Percentiles rank a stretch among this genome's conserved stretches.
Evolutionary conservation across 352 stramenopile genomes (phyloP).

Genomic region (Globisporangium alternatum): DNA sequence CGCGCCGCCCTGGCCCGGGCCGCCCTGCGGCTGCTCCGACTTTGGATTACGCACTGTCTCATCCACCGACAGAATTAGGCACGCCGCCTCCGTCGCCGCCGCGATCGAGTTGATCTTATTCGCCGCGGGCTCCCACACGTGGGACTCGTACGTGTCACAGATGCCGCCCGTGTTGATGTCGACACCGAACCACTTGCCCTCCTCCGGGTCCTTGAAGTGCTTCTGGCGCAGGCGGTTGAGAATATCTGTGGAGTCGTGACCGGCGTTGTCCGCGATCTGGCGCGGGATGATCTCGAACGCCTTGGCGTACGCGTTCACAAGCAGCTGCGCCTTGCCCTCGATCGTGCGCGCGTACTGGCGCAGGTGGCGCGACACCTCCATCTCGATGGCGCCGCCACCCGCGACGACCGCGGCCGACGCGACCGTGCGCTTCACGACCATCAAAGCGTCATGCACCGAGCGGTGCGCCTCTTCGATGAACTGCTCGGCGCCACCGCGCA

Average conservation of each 20-base stretch:
- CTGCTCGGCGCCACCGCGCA: conserved; percentile 96
- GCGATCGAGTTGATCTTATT: conserved; percentile 99
- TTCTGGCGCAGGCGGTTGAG: conserved; percentile 96
- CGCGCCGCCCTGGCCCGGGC: conserved; percentile 33
- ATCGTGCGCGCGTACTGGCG: conserved; percentile 93
- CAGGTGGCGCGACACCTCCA: conserved; percentile 92
- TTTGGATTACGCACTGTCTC: conserved; percentile 98
- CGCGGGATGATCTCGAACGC: conserved; percentile 98
- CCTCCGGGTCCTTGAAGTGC: conserved; percentile 92
- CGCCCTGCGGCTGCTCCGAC: conserved; percentile 91
- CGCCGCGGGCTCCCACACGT: conserved; percentile 98
- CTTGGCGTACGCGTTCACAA: conserved; percentile 96
- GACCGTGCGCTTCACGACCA: conserved; percentile 98
- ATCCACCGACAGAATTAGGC: conserved; percentile 98
- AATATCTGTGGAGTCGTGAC: conserved; percentile 98
- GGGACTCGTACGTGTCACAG: conserved; percentile 96
- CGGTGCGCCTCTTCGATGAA: conserved; percentile 99
- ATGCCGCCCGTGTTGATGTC: conserved; percentile 97
- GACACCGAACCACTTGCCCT: conserved; percentile 97
- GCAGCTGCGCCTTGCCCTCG: conserved; percentile 96
- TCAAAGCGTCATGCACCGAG: conserved; percentile 98
- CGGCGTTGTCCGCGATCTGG: conserved; percentile 98
- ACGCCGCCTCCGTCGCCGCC: conserved; percentile 96
- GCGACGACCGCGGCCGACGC: conserved; percentile 89
- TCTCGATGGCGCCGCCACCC: conserved; percentile 91